Conservation (phyloP, 2,329 filamentous ascomycete genomes). For the Phialophora macrospora region DNA sequence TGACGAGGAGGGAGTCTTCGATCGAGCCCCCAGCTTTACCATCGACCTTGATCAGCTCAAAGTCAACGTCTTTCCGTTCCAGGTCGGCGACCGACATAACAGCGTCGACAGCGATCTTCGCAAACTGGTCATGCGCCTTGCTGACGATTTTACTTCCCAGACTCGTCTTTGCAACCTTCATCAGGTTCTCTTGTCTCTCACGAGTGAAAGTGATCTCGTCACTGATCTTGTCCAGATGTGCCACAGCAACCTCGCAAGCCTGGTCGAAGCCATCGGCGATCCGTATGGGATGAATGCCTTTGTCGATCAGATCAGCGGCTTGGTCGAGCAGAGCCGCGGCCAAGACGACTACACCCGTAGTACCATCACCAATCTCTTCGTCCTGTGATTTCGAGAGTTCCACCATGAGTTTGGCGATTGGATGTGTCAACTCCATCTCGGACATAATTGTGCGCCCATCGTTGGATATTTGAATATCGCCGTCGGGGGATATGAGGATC, state of each 20-base stretch:
- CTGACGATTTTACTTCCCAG: constrained; percentile 99
- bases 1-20: constrained; percentile 91
- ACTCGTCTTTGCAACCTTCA: constrained; percentile 94
- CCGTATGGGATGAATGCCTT: constrained; percentile 97
- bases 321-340: constrained; percentile 94
- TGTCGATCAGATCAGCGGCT: constrained; percentile 97
- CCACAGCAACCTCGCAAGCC: constrained; percentile 93
- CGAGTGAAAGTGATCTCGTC: constrained; percentile 86
- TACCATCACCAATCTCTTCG: constrained; percentile 98
- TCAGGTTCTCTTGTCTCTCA: constrained; percentile 79
- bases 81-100: constrained; percentile 95
- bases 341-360: constrained; percentile 94
- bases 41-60: constrained; percentile 98
- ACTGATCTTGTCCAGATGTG: constrained; percentile 89
- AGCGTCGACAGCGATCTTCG: constrained; percentile 94
- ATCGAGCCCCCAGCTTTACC: constrained; percentile 94
- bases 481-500: constrained; percentile 97
- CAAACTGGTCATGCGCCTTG: constrained; percentile 97
- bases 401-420: constrained; percentile 94
- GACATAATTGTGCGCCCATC: constrained; percentile 96
- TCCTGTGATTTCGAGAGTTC: constrained; percentile 98
- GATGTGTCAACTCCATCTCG: constrained; percentile 98
- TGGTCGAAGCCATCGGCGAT: constrained; percentile 98
- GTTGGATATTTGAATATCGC: constrained; percentile 98
- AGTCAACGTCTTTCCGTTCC: constrained; percentile 95